Evolutionary conservation across 345 rosid species (phyloP), one percentile per base, ranked within the genome.

Genomic region (Populus simonii): DNA sequence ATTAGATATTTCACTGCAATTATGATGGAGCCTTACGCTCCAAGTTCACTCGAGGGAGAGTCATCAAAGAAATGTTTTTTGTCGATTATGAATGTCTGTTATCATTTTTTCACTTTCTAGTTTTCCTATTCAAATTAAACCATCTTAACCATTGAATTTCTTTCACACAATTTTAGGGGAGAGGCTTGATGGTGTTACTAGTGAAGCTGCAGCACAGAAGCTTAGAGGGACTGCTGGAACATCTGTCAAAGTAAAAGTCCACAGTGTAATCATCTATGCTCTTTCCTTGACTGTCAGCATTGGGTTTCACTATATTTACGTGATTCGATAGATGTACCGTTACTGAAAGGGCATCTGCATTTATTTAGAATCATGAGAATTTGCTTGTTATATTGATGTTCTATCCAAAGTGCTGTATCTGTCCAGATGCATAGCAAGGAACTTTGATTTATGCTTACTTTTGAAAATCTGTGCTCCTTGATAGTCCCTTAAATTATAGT

Each of bases 141-240:
- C 7, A 39, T 67, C 49, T 47, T 49, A 68, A 74, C 68, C 59
- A 31, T 8, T 11, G 39, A 13, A 68, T 41, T 74, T 76, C 39
- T 69, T 77, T 38, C 20, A 33, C 85, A 78, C 43, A 45, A 68
- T 67, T 74, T 74, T 84, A 94, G 98, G 97, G 62, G 89, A 94
- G 85, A 89, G 75, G 76, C 84, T 94, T 71, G 89, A 87, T 81
- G 96, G 93, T 47, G 22, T 89, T 53, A 90, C 76, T 53, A 86
- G 98, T 72, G 98, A 94, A 89, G 87, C 85, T 49, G 98, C 96
- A 61, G 97, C 98, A 5, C 90, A 79, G 83, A 94, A 87, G 84
- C 97, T 94, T 67, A 91, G 98, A 85, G 98, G 98, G 73, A 81
- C 80, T 66, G 94, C 85, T 43, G 98, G 97, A 79, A 92, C 98